Conservation (phyloP, 2,329 filamentous ascomycete species). For the Endothia cerciana region DNA sequence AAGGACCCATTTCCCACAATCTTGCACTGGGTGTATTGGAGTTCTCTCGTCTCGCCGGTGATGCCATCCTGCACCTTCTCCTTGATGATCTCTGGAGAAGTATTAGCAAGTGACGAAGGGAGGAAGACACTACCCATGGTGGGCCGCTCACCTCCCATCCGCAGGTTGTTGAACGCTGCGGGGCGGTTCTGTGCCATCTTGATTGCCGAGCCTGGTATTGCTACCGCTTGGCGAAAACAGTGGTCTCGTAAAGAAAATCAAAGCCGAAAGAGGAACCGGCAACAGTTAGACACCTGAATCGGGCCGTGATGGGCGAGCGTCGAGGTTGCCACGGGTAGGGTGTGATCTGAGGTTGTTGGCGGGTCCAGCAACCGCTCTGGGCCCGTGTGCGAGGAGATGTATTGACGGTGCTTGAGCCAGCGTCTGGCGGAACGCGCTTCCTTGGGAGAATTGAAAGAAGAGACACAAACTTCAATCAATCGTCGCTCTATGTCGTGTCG, state of each 20-base stretch:
- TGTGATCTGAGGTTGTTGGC: constrained; percentile 5
- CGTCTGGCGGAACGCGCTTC: background rate
- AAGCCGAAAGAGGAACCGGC: constrained; percentile 31
- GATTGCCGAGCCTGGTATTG: constrained; percentile 31
- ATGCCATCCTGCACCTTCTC: constrained; percentile 99
- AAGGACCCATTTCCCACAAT: constrained; percentile 99
- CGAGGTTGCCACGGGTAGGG: background rate
- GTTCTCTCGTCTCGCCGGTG: constrained; percentile 93
- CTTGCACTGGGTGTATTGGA: constrained; percentile 99
- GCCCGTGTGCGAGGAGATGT: constrained; percentile 11
- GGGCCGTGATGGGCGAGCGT: constrained; percentile 41
- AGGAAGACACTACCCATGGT: constrained; percentile 26
- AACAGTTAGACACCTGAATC: constrained; percentile 33
- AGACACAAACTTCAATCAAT: background rate
- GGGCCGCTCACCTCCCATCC: constrained; percentile 88
- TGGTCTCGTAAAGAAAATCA: constrained; percentile 24
- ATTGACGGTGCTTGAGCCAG: background rate
- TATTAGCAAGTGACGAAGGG: constrained; percentile 33
- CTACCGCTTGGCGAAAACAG: constrained; percentile 33
- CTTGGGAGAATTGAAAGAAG: background rate
- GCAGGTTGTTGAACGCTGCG: constrained; percentile 82
- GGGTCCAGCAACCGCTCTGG: constrained; percentile 17
- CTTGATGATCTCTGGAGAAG: constrained; percentile 81
- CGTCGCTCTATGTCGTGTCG: background rate
- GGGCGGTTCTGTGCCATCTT: constrained; percentile 89